These are phyloP conservation scores for Pneumocystis wakefieldiae DNA, from an alignment of 1,139 yeast species.

Conservation along the genomic window DNA sequence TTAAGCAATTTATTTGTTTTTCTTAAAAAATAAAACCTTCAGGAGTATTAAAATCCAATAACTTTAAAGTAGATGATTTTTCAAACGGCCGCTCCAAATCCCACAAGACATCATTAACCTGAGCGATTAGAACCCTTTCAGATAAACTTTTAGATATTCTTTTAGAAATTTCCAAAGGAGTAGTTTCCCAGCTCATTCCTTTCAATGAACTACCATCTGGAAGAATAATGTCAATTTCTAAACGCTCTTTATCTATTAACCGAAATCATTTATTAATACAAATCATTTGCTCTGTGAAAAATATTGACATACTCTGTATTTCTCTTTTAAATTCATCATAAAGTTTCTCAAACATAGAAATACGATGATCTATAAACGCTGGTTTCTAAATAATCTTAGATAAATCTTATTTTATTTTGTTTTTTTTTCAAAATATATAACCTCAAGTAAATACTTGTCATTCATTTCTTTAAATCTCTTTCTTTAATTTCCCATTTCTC, in stretches of 20 bases:
- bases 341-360: constrained; percentile 62
- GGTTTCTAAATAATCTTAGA: constrained; percentile 34
- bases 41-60: constrained; percentile 62
- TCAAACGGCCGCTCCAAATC: constrained; percentile 92
- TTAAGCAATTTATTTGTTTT: background rate
- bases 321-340: constrained; percentile 65
- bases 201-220: constrained; percentile 71
- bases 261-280: background rate
- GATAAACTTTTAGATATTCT: constrained; percentile 73
- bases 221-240: constrained; percentile 60
- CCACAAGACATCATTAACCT: constrained; percentile 84
- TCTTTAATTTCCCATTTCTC: background rate
- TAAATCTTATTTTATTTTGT: background rate
- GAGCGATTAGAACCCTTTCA: constrained; percentile 81
- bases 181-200: constrained; percentile 77
- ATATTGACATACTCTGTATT: constrained; percentile 26
- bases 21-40: constrained; percentile 39
- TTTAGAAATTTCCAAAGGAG: constrained; percentile 75
- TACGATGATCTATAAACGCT: constrained; percentile 62
- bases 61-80: constrained; percentile 52
- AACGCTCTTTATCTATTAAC: constrained; percentile 29
- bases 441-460: background rate
- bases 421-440: background rate
- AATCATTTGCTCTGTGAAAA: background rate
- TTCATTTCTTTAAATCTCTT: background rate